Base-by-base conservation (phyloP, 108 stramenopile genomes). In the Poteriospumella lacustris region DNA sequence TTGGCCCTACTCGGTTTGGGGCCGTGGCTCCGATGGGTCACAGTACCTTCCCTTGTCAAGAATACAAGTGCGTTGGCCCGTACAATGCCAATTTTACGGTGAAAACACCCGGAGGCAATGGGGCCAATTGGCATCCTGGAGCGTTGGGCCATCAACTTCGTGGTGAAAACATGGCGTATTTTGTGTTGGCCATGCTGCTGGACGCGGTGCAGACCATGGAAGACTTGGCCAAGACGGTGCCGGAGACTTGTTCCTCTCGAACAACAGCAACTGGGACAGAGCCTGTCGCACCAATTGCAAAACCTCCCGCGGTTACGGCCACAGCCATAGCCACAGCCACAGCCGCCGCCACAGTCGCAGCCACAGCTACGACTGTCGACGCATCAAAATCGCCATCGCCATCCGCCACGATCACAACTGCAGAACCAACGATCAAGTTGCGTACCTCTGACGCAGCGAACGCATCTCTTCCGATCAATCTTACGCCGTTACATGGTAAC, bases 91-190 rank as follows among this genome's bases (percentile, higher is more conserved):
- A 3, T 42, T 73, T 73, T 38, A 28, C 44, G 15, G 70, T 12
- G 15, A 5, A 73, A 5, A 34, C 70, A 19, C 3, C 47, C 3
- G 70, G 70, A 33, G 70, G 70, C 38, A n/a, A n/a, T n/a, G 70
- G 70, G 9, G 47, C 43, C 5, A n/a, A 5, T 12, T 73, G 70
- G 70, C 70, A 73, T 73, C 70, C 70, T 73, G 70, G 70, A 5
- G 5, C 5, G 36, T 24, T 5, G 31, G 70, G 70, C 3, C 70
- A 73, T 73, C 41, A 28, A 5, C 31, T 73, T 9, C 12, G 41
- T 29, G 70, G 70, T 9, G 12, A 73, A 26, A 42, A 26, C 33
- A 5, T 73, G 31, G 12, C 70, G 5, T 73, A 73, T 73, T 73
- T 73, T 24, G 5, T 73, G 5, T 42, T 73, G 36, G 38, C 43